Evolutionary conservation across 2,329 filamentous ascomycete species (phyloP).

Genomic region (Exophiala sp.): DNA sequence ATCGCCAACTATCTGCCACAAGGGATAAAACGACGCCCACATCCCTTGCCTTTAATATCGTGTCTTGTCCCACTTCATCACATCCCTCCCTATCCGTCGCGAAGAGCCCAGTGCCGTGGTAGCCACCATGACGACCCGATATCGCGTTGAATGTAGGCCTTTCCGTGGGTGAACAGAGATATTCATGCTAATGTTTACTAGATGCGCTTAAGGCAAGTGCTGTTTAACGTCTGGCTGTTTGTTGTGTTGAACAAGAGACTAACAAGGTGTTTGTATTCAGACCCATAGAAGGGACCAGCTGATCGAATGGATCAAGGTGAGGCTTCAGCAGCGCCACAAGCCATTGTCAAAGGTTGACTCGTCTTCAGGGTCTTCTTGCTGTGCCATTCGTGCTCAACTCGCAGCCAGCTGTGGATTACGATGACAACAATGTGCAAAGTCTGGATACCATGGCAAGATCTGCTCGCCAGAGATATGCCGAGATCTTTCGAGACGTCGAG

Average conservation of each 20-base stretch:
- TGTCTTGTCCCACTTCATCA: background rate
- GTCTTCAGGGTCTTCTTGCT: constrained; percentile 63
- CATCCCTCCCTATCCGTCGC: too few relatives aligned
- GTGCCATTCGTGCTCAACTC: constrained; percentile 96
- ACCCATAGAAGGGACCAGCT: constrained; percentile 88
- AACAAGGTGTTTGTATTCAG: constrained; percentile 48
- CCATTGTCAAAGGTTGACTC: constrained; percentile 8
- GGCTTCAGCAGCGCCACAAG: background rate
- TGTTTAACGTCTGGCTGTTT: background rate
- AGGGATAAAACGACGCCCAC: too few relatives aligned
- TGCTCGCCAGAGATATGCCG: constrained; percentile 81
- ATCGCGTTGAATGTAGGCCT: constrained; percentile 63
- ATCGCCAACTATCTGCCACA: too few relatives aligned
- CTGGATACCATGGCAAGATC: constrained; percentile 69
- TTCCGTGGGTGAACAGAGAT: constrained; percentile 2
- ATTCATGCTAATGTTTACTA: constrained; percentile 32
- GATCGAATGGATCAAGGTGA: constrained; percentile 87
- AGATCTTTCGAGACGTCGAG: constrained; percentile 93
- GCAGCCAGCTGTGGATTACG: constrained; percentile 81
- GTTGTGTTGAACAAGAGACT: background rate
- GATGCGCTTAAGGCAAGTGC: constrained; percentile 58
- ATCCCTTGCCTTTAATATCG: too few relatives aligned
- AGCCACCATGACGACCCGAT: constrained; percentile 41
- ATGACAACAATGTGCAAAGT: constrained; percentile 41
- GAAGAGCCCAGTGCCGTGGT: background rate